Conservation (phyloP, 2,329 filamentous ascomycete species). For the Dactylellina cionopaga region DNA sequence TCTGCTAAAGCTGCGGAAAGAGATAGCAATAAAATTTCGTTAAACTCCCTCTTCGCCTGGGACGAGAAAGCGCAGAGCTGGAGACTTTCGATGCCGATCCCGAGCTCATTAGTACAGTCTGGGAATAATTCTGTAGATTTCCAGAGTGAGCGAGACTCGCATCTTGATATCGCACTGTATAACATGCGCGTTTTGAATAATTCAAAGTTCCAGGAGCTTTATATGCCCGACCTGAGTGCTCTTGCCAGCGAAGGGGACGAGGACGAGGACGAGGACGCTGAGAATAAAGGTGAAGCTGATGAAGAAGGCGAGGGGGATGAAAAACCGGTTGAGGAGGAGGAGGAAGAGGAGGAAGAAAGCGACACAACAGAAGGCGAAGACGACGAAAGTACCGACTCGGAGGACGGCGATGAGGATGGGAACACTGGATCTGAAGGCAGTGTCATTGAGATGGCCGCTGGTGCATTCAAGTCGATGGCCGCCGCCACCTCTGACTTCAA, state of each 20-base stretch:
- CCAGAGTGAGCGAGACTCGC: constrained; percentile 42
- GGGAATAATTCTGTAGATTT: constrained; percentile 34
- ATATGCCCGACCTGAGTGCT: constrained; percentile 19
- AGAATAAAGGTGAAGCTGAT: not conserved
- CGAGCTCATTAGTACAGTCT: constrained; percentile 26
- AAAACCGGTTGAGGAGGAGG: no score
- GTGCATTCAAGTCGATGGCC: not conserved
- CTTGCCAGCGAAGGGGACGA: not conserved
- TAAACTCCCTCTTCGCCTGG: constrained; percentile 44
- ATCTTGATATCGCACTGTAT: constrained; percentile 38
- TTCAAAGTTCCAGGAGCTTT: constrained; percentile 28
- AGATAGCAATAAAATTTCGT: constrained; percentile 28
- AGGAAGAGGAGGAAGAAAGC: not conserved
- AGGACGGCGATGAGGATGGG: not conserved
- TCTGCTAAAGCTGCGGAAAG: constrained; percentile 26
- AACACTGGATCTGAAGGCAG: not conserved
- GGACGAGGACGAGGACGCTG: not conserved
- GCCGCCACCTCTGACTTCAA: not conserved
- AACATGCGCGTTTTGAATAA: constrained; percentile 37
- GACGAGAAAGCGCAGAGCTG: constrained; percentile 39
- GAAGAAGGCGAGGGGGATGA: not conserved
- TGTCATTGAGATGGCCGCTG: not conserved
- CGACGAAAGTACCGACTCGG: not conserved
- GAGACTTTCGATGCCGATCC: constrained; percentile 41
- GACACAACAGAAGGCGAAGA: not conserved